Evolutionary conservation across 129 eudicot genomes (phyloP).

Genomic region (Glebionis coronaria): DNA sequence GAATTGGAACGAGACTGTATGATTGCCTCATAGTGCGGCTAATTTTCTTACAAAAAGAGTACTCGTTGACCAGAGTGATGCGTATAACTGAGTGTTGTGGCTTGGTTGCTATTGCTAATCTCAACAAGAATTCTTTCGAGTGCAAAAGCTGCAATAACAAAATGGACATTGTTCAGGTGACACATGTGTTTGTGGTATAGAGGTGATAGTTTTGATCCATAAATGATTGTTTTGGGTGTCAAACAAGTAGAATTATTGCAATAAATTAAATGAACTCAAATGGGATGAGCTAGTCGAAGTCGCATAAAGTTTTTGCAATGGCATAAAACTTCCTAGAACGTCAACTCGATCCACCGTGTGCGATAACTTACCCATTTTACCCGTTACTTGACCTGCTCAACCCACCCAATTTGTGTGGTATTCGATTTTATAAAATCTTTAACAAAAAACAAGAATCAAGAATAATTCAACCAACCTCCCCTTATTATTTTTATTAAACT

Average conservation of each 20-base stretch:
- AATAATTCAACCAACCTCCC: too few relatives aligned
- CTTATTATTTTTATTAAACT: too few relatives aligned
- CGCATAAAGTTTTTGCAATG: too few relatives aligned
- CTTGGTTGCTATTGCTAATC: conserved; percentile 76
- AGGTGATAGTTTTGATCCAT: background rate
- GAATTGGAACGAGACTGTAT: conserved; percentile 98
- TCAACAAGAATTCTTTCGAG: conserved; percentile 76
- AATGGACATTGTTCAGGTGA: conserved; percentile 87
- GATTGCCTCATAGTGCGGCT: conserved; percentile 98
- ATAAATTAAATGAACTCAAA: too few relatives aligned
- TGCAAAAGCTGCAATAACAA: conserved; percentile 93
- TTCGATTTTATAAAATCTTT: too few relatives aligned
- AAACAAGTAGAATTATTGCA: too few relatives aligned
- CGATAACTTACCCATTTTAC: background rate
- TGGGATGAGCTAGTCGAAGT: too few relatives aligned
- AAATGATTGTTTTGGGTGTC: too few relatives aligned
- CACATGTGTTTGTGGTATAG: too few relatives aligned
- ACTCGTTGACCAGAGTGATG: conserved; percentile 93
- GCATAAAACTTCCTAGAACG: too few relatives aligned
- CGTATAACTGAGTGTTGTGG: conserved; percentile 85
- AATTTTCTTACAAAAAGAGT: conserved; percentile 85
- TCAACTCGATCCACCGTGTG: too few relatives aligned
- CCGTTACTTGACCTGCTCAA: background rate
- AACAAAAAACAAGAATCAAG: too few relatives aligned
- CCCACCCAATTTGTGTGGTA: background rate